Conservation (phyloP, 2,329 filamentous ascomycete species). For the Penicillium olsonii region DNA sequence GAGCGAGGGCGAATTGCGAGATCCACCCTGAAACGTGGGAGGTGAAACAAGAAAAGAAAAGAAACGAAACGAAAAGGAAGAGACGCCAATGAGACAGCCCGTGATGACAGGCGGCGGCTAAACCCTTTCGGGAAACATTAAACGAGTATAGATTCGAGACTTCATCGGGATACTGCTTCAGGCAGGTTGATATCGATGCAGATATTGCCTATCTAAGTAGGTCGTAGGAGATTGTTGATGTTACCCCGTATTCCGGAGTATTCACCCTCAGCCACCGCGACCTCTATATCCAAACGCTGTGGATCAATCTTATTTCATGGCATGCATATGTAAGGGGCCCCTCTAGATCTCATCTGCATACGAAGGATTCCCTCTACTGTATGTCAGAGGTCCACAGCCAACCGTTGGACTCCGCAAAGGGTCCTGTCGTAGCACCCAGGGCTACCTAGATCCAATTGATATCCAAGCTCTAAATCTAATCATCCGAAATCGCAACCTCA, state of each 20-base stretch:
- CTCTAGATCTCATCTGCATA: neutral
- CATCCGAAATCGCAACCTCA: constrained; percentile 41
- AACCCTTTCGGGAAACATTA: neutral
- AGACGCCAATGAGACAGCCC: neutral
- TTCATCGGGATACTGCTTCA: neutral
- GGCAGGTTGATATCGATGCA: neutral
- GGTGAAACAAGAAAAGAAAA: neutral
- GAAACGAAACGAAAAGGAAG: neutral
- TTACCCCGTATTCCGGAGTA: too few relatives aligned
- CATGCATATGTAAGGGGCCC: constrained; percentile 1
- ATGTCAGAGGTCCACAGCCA: neutral
- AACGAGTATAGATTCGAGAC: too few relatives aligned
- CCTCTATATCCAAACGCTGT: neutral
- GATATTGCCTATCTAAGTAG: too few relatives aligned
- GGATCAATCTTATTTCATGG: neutral
- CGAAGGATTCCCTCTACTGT: too few relatives aligned
- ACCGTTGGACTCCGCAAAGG: neutral
- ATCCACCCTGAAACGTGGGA: neutral
- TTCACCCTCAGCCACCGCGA: too few relatives aligned
- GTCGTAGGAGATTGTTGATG: too few relatives aligned
- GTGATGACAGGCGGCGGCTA: constrained; percentile 1
- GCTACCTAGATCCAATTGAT: neutral
- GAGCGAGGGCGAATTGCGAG: too few relatives aligned
- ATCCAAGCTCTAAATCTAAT: constrained; percentile 17
- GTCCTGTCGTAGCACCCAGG: neutral